Evolutionary conservation across 73 alveolate species (phyloP), one percentile per base, ranked within the genome.

Genomic region (Tetrahymena borealis): DNA sequence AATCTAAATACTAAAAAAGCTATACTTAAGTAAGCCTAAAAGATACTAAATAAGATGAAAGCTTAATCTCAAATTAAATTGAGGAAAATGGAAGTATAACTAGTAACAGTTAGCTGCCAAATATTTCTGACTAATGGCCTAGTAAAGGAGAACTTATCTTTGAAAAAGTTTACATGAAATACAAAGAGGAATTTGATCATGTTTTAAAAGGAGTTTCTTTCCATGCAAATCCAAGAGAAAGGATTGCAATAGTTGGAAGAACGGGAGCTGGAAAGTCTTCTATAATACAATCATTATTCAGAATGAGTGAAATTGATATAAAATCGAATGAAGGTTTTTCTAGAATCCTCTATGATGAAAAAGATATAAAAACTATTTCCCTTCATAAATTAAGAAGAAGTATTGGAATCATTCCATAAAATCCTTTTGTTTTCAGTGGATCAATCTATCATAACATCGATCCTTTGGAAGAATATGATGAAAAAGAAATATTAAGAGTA

Each of bases 201-300:
- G 97, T 91, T n/a, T 41, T 98, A 32, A 94, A 92, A 78, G 95
- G 97, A 39, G 91, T 98, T 20, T 90, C 96, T 91, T 98, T 98
- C 37, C 42, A 91, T 12, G 95, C 97, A 31, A 90, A 96, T 31
- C 95, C 96, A 39, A 97, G 98, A 11, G 97, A 97, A 91, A 97
- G 98, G 91, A 93, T 98, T 16, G 99, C 99, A 24, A 94, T 98
- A 32, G 98, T 97, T 0, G 99, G 99, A 32, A 96, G 99, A 95
- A 98, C 99, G 15, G 99, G 99, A 0, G 96, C 99, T 79, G 99
- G 99, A 35, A 98, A 98, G 94, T 96, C 99, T 42, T 97, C 99
- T 20, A 94, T 98, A 36, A 95, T 97, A 31, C 92, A 96, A 77
- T 96, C 97, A 39, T 35, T 95, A 11, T 95, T 95, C 85, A 39